phyloP scores from a whole-genome alignment of 495 filamentous ascomycete genomes.

The Penicillium cataractarum region DNA sequence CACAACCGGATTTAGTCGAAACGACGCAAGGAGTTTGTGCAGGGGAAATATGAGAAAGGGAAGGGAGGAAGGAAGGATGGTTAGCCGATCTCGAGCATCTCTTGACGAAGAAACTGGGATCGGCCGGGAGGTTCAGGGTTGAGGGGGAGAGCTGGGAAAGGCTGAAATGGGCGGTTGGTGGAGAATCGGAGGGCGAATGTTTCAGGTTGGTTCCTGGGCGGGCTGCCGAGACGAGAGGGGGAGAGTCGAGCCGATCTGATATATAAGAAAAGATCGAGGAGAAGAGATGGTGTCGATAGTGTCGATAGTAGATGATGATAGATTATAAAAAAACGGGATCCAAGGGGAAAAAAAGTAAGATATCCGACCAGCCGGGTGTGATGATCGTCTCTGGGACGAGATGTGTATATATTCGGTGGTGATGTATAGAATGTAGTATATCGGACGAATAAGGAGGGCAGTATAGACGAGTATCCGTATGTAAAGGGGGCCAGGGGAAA shows the following conservation, averaged over 20 bases:
- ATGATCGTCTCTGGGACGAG: background rate
- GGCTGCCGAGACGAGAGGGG: background rate
- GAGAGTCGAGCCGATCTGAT: constrained; percentile 5
- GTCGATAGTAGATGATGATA: background rate
- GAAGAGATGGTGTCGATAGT: background rate
- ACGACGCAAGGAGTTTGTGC: constrained; percentile 26
- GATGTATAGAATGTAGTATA: background rate
- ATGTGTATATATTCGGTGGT: background rate
- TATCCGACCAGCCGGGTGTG: constrained; percentile 13
- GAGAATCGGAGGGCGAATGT: constrained; percentile 7
- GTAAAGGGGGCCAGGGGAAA: background rate
- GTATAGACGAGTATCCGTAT: background rate
- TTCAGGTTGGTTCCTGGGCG: constrained; percentile 14
- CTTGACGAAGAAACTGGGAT: constrained; percentile 15
- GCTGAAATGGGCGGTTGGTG: constrained; percentile 11
- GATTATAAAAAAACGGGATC: background rate
- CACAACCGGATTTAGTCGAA: constrained; percentile 11
- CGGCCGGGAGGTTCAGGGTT: constrained; percentile 12
- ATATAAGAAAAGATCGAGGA: background rate
- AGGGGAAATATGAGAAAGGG: constrained; percentile 19
- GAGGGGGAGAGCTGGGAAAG: constrained; percentile 3
- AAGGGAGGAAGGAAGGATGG: constrained; percentile 17
- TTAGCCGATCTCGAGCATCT: constrained; percentile 34
- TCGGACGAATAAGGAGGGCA: background rate
- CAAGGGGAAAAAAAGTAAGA: background rate